Percentiles rank a stretch among this genome's conserved stretches.
Conservation (phyloP, 2,329 filamentous ascomycete genomes). For the Fusarium falciforme region DNA sequence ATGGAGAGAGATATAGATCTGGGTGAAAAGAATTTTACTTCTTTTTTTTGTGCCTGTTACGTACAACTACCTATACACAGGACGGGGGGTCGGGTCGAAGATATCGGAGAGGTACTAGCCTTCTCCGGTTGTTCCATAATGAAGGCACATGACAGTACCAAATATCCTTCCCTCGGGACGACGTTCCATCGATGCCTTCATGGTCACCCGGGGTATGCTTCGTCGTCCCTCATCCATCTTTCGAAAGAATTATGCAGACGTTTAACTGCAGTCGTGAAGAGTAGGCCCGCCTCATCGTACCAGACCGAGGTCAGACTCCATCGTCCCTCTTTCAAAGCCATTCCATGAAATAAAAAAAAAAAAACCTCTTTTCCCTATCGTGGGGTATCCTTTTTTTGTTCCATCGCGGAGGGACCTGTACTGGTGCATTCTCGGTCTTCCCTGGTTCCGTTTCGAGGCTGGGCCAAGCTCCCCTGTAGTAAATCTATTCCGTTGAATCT, state of each 20-base stretch:
- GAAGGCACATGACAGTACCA: constrained; percentile 32
- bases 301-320: constrained; percentile 44
- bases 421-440: constrained; percentile 50
- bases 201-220: constrained; percentile 12
- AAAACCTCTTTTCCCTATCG: constrained; percentile 30
- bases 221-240: constrained; percentile 34
- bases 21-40: constrained; percentile 47
- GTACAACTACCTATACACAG: constrained; percentile 54
- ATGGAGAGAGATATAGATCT: constrained; percentile 23
- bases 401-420: constrained; percentile 39
- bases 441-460: constrained; percentile 42
- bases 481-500: constrained; percentile 44
- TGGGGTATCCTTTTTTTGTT: constrained; percentile 40
- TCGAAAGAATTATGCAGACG: constrained; percentile 47
- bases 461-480: constrained; percentile 39
- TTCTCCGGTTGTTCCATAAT: constrained; percentile 35
- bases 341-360: constrained; percentile 23
- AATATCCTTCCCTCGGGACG: constrained; percentile 37
- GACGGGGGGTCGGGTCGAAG: constrained; percentile 40
- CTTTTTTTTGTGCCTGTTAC: constrained; percentile 53
- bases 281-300: constrained; percentile 45
- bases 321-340: constrained; percentile 36
- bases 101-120: constrained; percentile 30
- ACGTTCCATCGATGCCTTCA: constrained; percentile 18
- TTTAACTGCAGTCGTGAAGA: constrained; percentile 42